Conservation (phyloP, 2,329 filamentous ascomycete species). For the Colletotrichum sp. region DNA sequence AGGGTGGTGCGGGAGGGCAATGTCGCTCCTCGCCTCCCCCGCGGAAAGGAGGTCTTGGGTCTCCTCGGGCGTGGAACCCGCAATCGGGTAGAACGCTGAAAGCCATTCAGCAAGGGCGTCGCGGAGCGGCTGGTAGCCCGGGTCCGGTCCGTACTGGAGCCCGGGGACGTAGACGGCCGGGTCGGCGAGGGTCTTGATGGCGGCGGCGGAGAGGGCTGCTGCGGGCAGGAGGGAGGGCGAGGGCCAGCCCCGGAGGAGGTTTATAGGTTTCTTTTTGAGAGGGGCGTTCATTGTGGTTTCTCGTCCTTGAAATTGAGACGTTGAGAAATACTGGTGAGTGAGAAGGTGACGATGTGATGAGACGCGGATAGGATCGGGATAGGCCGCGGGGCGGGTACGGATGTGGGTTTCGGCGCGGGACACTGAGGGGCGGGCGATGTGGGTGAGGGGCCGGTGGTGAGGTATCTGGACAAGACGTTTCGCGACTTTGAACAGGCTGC, state of each 20-base stretch:
- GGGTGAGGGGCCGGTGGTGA: neutral
- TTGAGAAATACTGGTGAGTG: neutral
- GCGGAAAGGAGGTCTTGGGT: neutral
- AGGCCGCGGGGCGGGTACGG: neutral
- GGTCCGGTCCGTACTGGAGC: slow-evolving; percentile 82
- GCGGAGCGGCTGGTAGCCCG: slow-evolving; percentile 74
- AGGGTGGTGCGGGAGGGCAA: neutral
- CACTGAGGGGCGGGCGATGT: neutral
- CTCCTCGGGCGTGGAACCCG: neutral
- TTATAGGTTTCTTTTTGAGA: slow-evolving; percentile 53
- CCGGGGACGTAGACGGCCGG: slow-evolving; percentile 63
- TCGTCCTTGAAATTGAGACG: too few species aligned
- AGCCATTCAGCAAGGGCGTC: slow-evolving; percentile 75
- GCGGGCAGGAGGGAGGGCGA: slow-evolving; percentile 68
- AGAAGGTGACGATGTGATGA: neutral
- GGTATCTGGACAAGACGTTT: neutral
- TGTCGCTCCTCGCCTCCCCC: neutral
- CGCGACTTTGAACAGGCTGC: neutral
- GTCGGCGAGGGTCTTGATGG: slow-evolving; percentile 65
- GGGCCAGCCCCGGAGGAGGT: slow-evolving; percentile 74
- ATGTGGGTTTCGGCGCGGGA: neutral
- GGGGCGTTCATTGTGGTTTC: neutral
- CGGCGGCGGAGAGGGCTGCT: slow-evolving; percentile 63
- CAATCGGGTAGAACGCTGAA: slow-evolving; percentile 59
- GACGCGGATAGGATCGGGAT: neutral